Base-by-base conservation (phyloP, 1,284 basidiomycete genomes). In the Rhodotorula sp. region DNA sequence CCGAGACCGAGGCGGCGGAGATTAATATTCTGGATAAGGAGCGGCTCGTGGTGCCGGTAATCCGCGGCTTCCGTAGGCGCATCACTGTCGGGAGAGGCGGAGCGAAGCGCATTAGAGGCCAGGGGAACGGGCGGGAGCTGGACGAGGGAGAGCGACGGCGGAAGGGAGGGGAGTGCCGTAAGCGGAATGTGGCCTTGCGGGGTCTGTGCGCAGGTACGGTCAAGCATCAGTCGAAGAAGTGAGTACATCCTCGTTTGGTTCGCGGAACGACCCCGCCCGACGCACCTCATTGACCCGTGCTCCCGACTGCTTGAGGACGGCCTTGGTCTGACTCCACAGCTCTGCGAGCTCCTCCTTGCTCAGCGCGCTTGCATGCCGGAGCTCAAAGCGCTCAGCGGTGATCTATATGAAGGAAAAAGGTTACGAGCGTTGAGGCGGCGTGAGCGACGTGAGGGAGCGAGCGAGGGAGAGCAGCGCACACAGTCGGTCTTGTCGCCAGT, bases 1-100 rank as follows among this genome's bases (percentile, higher is more conserved):
- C 68, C 68, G 6, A 70, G 36, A 17, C 68, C 68, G 29, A 70
- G 68, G 25, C 67, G 50, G 8, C 67, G 58, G 8, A 70, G 51
- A 44, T 70, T 70, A 59, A 70, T 70, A 22, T 65, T 61, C 27
- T 41, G 46, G 41, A 56, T 66, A 10, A 70, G 63, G 15, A 36
- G 51, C 17, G 34, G 34, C 22, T 19, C 21, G 25, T 53, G 36
- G 12, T 29, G 12, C 3, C 34, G 50, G 17, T 61, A 70, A 48
- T 70, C 63, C 3, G 58, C 68, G 10, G 44, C 58, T 3, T 29
- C 51, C 3, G 15, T 13, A 17, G 51, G 29, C 2, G 51, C 27
- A 7, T 29, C 51, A 29, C 15, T 29, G 4, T 53, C 51, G 15
- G 51, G 15, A 15, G 51, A 53, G 15, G 13, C 10, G 51, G n/a